phyloP scores from a whole-genome alignment of 257 asterid genomes.

The Fraxinus cuspidata region DNA sequence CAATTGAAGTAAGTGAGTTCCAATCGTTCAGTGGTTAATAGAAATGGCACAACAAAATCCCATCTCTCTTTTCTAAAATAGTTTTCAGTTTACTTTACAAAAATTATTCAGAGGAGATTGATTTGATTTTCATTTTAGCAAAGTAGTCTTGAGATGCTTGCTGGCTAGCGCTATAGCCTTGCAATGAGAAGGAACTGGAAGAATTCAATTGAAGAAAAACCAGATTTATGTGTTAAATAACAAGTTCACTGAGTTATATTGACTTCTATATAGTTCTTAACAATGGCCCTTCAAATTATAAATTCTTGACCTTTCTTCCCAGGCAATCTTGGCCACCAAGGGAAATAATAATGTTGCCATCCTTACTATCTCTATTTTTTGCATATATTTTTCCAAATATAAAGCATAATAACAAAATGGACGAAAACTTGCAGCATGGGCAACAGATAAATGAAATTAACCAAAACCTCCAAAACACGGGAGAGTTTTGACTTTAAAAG shows the following conservation, averaged over 20 bases:
- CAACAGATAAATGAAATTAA: slow-evolving; percentile 16
- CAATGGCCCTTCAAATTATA: slow-evolving; percentile 1
- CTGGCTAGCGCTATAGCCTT: neutral
- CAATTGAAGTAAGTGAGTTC: neutral
- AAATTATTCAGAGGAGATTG: no score
- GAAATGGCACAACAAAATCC: slow-evolving; percentile 19
- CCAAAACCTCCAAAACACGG: slow-evolving; percentile 13
- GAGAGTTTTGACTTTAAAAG: slow-evolving; percentile 9
- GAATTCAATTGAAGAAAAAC: slow-evolving; percentile 10
- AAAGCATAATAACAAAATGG: neutral
- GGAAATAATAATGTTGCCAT: neutral
- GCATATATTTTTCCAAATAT: slow-evolving; percentile 8
- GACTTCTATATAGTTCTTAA: slow-evolving; percentile 1
- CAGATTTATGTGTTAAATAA: neutral
- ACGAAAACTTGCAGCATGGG: slow-evolving; percentile 11
- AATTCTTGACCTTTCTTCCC: neutral
- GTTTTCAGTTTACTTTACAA: slow-evolving; percentile 1
- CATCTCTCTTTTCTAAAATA: neutral
- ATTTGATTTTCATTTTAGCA: no score
- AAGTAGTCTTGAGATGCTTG: no score
- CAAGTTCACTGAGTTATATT: neutral
- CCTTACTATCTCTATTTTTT: slow-evolving; percentile 7
- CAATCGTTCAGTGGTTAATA: slow-evolving; percentile 18
- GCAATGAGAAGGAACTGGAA: neutral
- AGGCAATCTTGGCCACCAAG: slow-evolving; percentile 3